phyloP scores from a whole-genome alignment of 2,329 filamentous ascomycete genomes.

The Juglanconis juglandina region DNA sequence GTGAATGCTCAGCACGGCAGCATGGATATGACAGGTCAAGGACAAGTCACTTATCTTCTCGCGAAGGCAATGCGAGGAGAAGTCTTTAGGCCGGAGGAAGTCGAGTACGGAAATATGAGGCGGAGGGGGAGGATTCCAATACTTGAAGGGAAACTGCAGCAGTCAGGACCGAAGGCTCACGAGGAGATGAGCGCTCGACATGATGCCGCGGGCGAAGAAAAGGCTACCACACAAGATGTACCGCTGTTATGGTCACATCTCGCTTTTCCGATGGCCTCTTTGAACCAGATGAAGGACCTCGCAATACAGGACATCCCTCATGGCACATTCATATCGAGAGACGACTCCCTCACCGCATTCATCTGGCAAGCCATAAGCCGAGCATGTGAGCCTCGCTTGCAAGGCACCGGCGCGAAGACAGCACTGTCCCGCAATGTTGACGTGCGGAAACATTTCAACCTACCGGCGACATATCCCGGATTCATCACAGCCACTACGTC shows the following conservation, averaged over 20 bases:
- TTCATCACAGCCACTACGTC: slow-evolving; percentile 45
- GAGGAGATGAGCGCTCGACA: slow-evolving; percentile 17
- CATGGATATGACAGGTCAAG: slow-evolving; percentile 51
- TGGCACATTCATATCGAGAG: slow-evolving; percentile 45
- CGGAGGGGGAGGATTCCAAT: slow-evolving; percentile 23
- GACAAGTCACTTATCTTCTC: slow-evolving; percentile 42
- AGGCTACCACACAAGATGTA: slow-evolving; percentile 23
- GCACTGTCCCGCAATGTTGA: slow-evolving; percentile 48
- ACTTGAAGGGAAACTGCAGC: slow-evolving; percentile 31
- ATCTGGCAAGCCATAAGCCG: slow-evolving; percentile 45
- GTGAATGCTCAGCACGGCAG: slow-evolving; percentile 45
- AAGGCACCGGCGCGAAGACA: slow-evolving; percentile 19
- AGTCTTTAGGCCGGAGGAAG: slow-evolving; percentile 43
- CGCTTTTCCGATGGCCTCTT: slow-evolving; percentile 34
- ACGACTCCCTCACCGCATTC: slow-evolving; percentile 50
- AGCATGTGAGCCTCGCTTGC: slow-evolving; percentile 36
- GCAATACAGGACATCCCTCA: slow-evolving; percentile 28
- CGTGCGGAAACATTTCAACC: slow-evolving; percentile 37
- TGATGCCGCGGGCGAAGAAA: neutral
- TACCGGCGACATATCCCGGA: slow-evolving; percentile 45
- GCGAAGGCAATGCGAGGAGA: slow-evolving; percentile 45
- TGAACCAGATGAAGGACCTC: slow-evolving; percentile 37
- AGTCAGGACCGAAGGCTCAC: slow-evolving; percentile 33
- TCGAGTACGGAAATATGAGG: slow-evolving; percentile 38
- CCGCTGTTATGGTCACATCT: slow-evolving; percentile 40